Evolutionary conservation across 139 green algal species (phyloP).

Genomic region (Chlorella sp.): DNA sequence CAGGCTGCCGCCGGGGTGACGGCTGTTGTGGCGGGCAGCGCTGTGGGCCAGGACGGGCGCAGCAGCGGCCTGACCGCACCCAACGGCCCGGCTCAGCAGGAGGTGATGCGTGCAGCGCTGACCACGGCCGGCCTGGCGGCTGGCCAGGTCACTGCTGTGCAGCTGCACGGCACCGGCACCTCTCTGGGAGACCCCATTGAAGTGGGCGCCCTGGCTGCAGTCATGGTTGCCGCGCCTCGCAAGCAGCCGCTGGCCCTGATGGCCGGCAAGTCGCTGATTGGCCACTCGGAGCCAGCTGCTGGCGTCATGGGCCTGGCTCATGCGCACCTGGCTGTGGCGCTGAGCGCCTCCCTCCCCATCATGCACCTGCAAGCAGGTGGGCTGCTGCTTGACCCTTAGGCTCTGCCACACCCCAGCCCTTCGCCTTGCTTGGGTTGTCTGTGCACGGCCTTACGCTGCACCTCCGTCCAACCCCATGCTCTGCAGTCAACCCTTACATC

Average conservation of each 20-base stretch:
- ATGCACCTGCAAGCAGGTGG: conserved; percentile 36
- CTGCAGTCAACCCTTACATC: conserved; percentile 40
- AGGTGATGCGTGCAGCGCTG: conserved; percentile 37
- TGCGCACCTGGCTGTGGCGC: conserved; percentile 13
- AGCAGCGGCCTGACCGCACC: conserved; percentile 67
- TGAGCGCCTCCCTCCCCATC: conserved; percentile 11
- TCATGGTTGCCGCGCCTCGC: conserved; percentile 29
- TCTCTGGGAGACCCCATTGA: conserved; percentile 89
- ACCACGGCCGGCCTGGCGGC: conserved; percentile 35
- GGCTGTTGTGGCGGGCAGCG: conserved; percentile 38
- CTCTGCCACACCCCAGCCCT: neutral
- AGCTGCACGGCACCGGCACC: conserved; percentile 79
- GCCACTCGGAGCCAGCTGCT: conserved; percentile 61
- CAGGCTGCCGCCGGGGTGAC: neutral
- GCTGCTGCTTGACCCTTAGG: neutral
- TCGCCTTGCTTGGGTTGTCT: neutral
- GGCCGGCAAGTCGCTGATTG: conserved; percentile 58
- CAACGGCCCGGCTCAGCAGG: conserved; percentile 66
- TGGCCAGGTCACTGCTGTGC: conserved; percentile 28
- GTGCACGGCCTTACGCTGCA: neutral
- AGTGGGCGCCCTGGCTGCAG: conserved; percentile 63
- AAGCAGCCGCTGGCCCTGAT: conserved; percentile 42
- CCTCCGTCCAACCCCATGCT: neutral
- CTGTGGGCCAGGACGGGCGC: conserved; percentile 71
- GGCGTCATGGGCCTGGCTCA: conserved; percentile 48